Evolutionary conservation across 2,329 filamentous ascomycete species (phyloP), one percentile per base, ranked within the genome.

Genomic region (Zasmidium angulare): DNA sequence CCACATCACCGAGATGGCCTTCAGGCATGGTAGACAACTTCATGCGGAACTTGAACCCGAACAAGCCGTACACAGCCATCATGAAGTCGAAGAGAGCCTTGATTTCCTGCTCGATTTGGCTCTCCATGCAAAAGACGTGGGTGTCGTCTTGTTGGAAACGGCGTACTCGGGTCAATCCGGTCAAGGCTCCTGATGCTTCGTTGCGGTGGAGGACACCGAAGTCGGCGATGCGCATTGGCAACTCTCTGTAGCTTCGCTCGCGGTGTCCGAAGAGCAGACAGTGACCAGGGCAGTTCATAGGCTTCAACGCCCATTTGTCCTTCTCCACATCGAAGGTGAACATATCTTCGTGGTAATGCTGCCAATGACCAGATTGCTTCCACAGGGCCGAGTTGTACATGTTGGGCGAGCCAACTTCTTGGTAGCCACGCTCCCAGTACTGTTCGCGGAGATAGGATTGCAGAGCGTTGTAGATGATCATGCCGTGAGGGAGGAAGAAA

Each of bases 281-380:
- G 77, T 98, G 93, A 24, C 92, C 92, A 2, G 95, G 95, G 78
- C 95, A 99, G 80, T 98, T 98, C 95, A 98, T 98, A 24, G 93
- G 93, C 80, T 98, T 98, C 53, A 98, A 79, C 17, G 87, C 92
- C 81, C 88, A 92, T 66, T 87, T 82, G 64, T 89, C 89, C 81
- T 96, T 96, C 75, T 97, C 93, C 29, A 89, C 81, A 49, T 86
- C 80, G 68, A 96, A 87, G n/a, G 87, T 87, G 76, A 92, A 92
- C 93, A 98, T 98, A 78, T 97, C 93, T 64, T 98, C 93, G 72
- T 92, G 86, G 81, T 97, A 95, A 73, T 93, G 87, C 61, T 89
- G 86, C 93, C 93, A 97, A 76, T 98, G 95, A 52, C 95, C 95
- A 9, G 92, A 96, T 21, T 86, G 89, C 80, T 96, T 95, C 95